Evolutionary conservation across 345 rosid species (phyloP).

Genomic region (Salix dunnii): DNA sequence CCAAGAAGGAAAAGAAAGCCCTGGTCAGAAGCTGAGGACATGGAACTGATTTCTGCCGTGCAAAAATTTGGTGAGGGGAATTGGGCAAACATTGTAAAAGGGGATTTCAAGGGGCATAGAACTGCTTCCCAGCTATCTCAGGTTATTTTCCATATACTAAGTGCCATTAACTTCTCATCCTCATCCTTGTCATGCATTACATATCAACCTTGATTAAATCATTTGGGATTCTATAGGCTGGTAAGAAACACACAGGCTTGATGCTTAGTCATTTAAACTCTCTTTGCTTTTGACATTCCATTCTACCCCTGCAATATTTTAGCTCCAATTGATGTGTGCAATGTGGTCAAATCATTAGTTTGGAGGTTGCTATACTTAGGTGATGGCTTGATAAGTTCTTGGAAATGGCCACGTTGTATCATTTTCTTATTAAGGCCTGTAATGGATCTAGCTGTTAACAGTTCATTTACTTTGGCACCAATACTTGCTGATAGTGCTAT

Average conservation of each 20-base stretch:
- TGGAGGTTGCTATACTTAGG: no score
- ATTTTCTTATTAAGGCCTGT: no score
- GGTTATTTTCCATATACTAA: slow-evolving; percentile 38
- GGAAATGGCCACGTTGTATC: background rate
- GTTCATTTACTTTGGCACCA: no score
- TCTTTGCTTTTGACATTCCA: background rate
- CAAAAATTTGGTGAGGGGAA: slow-evolving; percentile 79
- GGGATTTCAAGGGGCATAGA: slow-evolving; percentile 65
- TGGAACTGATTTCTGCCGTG: slow-evolving; percentile 62
- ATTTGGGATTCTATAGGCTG: no score
- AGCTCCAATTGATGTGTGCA: background rate
- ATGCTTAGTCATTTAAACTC: no score
- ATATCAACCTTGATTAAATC: background rate
- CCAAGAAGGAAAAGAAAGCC: slow-evolving; percentile 62
- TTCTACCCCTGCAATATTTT: background rate
- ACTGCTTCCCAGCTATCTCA: slow-evolving; percentile 79
- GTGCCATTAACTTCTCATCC: background rate
- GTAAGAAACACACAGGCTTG: no score
- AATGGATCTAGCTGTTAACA: no score
- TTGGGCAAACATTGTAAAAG: slow-evolving; percentile 70
- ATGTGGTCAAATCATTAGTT: no score
- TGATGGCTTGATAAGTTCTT: background rate
- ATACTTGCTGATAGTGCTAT: no score
- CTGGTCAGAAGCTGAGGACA: slow-evolving; percentile 65
- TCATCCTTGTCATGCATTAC: background rate